phyloP scores from a whole-genome alignment of 2,329 filamentous ascomycete species.

The Didymella lethalis region DNA sequence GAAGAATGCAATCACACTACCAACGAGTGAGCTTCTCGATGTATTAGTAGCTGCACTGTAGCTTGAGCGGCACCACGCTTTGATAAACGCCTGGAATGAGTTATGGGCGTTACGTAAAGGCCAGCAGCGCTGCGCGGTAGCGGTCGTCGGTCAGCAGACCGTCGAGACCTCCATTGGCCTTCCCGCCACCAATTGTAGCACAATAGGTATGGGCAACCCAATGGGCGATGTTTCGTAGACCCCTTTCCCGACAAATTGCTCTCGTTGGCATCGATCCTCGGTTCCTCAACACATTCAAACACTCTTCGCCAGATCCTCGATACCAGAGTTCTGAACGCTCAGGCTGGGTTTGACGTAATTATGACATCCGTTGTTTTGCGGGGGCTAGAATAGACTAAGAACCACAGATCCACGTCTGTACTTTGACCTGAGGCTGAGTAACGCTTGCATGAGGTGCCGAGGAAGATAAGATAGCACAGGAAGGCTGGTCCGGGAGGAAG shows the following conservation, averaged over 20 bases:
- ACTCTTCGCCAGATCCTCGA: neutral
- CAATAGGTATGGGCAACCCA: neutral
- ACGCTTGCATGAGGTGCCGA: neutral
- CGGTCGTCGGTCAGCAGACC: neutral
- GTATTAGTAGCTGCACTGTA: neutral
- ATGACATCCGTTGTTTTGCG: neutral
- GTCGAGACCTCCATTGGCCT: no score
- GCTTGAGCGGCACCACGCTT: neutral
- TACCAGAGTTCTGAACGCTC: neutral
- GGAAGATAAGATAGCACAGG: neutral
- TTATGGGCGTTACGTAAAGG: neutral
- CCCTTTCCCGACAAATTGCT: neutral
- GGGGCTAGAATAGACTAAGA: neutral
- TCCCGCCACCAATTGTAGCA: neutral
- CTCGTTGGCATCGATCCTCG: neutral
- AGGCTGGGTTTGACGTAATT: neutral
- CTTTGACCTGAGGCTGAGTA: neutral
- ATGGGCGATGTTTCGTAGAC: neutral
- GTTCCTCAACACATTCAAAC: neutral
- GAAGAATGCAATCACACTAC: neutral
- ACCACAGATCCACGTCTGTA: neutral
- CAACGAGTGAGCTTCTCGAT: neutral
- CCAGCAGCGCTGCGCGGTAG: neutral
- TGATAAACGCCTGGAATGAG: neutral
- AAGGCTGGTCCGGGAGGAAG: neutral